Percentiles rank a stretch among this genome's conserved stretches.
Conservation (phyloP, 2,329 filamentous ascomycete genomes). For the Seiridium unicorne region DNA sequence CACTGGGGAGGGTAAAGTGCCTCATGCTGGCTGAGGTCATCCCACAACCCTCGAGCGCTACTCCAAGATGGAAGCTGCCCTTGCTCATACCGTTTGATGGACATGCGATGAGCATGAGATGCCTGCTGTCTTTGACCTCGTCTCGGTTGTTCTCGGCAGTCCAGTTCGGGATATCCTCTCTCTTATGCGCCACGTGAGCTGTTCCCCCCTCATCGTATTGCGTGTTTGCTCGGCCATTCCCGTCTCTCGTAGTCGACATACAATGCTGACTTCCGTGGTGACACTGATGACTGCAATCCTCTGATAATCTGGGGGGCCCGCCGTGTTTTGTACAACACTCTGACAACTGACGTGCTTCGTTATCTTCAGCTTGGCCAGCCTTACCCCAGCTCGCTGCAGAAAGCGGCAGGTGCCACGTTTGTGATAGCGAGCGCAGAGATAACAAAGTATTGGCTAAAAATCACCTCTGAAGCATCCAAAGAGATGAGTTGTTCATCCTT, state of each 20-base stretch:
- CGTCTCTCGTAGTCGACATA: too few relatives aligned
- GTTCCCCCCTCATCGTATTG: too few relatives aligned
- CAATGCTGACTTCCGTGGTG: too few relatives aligned
- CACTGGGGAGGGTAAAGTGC: background rate
- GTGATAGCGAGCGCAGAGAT: background rate
- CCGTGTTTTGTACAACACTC: background rate
- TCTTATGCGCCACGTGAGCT: too few relatives aligned
- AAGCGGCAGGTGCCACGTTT: conserved; percentile 6
- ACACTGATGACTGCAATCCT: too few relatives aligned
- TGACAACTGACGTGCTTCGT: background rate
- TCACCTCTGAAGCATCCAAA: background rate
- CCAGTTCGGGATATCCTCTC: too few relatives aligned
- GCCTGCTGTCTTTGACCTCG: background rate
- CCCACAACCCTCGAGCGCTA: background rate
- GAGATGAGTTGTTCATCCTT: too few relatives aligned
- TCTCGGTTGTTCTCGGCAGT: too few relatives aligned
- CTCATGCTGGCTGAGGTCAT: background rate
- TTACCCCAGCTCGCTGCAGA: conserved; percentile 1
- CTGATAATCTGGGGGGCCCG: background rate
- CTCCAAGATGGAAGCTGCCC: background rate
- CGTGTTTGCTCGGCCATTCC: too few relatives aligned
- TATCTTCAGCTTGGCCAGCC: background rate
- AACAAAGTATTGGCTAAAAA: background rate
- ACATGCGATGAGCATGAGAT: background rate
- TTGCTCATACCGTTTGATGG: background rate